Base-by-base conservation (phyloP, 2,329 filamentous ascomycete species). In the Pleoardoris graminearum region DNA sequence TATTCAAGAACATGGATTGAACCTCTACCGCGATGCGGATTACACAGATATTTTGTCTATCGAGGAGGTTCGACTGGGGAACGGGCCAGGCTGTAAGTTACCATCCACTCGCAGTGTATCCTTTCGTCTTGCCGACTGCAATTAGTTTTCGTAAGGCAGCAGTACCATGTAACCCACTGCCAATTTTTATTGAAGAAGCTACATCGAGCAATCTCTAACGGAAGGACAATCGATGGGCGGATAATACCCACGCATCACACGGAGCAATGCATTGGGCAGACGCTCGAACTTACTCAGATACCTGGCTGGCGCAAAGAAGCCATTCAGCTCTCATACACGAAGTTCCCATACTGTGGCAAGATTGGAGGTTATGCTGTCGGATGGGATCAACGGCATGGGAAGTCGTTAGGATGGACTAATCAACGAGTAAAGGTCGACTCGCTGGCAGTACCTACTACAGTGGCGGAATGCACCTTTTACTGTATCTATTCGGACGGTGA, bases 31-130 rank as follows among this genome's bases (percentile, higher is more conserved):
- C 2, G 29, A 27, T 7, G 23, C 16, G 27, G 42, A 52, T 25
- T 48, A 52, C 36, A 52, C 43, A 7, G 50, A 48, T 7, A n/a
- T 19, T 27, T 43, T 48, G 4, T n/a, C 25, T n/a, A 42, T 52
- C 4, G 50, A 48, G 21, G 43, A 52, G 29, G 27, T 52, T 2
- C 17, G 43, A 14, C 21, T 14, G 10, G 50, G 50, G 1, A 38
- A 52, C 16, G 36, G 43, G 6, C 27, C 19, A 3, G 43, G 43
- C 7, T 48, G n/a, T n/a, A n/a, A n/a, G n/a, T n/a, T n/a, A n/a
- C n/a, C n/a, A n/a, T n/a, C n/a, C n/a, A n/a, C n/a, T n/a, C n/a
- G n/a, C n/a, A n/a, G n/a, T n/a, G n/a, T n/a, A n/a, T n/a, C n/a
- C n/a, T n/a, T n/a, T n/a, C n/a, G n/a, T n/a, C n/a, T n/a, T n/a